Evolutionary conservation across 139 green algal genomes (phyloP).

Genomic region (Auxenochlorella protothecoides): DNA sequence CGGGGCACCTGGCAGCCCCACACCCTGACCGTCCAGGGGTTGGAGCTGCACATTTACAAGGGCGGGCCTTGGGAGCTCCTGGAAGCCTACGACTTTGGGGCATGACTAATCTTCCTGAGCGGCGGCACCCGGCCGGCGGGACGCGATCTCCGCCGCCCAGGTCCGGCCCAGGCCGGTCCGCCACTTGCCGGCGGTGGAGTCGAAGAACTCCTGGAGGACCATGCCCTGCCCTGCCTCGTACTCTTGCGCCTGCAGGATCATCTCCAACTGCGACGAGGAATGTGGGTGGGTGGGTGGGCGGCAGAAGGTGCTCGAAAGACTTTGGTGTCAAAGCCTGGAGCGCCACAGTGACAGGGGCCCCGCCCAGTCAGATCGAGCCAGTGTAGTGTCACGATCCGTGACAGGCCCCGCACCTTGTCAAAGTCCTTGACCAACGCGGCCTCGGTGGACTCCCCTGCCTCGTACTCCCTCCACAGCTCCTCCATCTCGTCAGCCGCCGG

Average conservation of each 20-base stretch:
- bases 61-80: no score
- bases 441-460: conserved; percentile 58
- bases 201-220: conserved; percentile 79
- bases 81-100: no score
- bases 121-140: background rate
- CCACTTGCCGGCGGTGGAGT: conserved; percentile 64
- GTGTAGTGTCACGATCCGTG: conserved; percentile 2
- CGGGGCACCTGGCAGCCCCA: no score
- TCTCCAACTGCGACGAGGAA: conserved; percentile 41
- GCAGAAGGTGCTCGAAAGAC: no score
- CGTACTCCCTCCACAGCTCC: conserved; percentile 85
- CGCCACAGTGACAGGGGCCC: no score
- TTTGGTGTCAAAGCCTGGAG: no score
- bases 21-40: no score
- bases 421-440: conserved; percentile 91
- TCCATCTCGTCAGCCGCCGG: conserved; percentile 50
- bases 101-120: no score
- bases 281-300: background rate
- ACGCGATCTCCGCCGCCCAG: conserved; percentile 41
- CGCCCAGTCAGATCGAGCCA: conserved; percentile 1
- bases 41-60: no score
- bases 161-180: conserved; percentile 50
- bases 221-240: conserved; percentile 65
- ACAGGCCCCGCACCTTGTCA: conserved; percentile 61
- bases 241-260: conserved; percentile 75